Base-by-base conservation (phyloP, 352 stramenopile species). In the Thraustotheca clavata region DNA sequence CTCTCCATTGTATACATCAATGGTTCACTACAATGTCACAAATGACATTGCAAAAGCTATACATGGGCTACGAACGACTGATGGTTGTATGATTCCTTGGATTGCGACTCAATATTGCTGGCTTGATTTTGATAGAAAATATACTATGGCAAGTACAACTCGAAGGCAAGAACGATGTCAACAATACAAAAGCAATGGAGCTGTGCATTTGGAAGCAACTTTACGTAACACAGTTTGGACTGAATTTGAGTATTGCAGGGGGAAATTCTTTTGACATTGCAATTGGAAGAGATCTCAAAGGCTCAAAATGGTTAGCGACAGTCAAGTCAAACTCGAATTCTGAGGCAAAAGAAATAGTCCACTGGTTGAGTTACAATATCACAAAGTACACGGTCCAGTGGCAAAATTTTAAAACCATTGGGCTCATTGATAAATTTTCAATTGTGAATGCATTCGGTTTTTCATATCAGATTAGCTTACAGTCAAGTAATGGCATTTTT, bases 361-460 rank as follows among this genome's bases (percentile, higher is more conserved):
- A 34, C 6, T 60, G 50, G 50, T 12, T 20, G n/a, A 11, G 6
- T n/a, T 1, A 8, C 3, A 14, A 26, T 22, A 8, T 60, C 29
- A 8, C 4, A 38, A 26, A n/a, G n/a, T 60, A 60, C 27, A 60
- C 50, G 50, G 48, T 38, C 16, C 50, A 60, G 29, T 60, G 29
- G n/a, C 50, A 60, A 60, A 60, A 60, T 38, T 60, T 48, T 38
- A 60, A 60, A 26, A 11, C 50, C 3, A 9, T 60, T 14, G 50
- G 50, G 1, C 12, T 60, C 50, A n/a, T 31, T 11, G 50, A 60
- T 6, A 26, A 18, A 3, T 60, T 60, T 47, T 43, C 22, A 2
- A 24, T 60, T 46, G n/a, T 48, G 31, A 60, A 60, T 14, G 27
- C 50, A 3, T 60, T 60, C 48, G 50, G 50, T 20, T 2, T 46